Evolutionary conservation across 805 yeast species (phyloP).

Genomic region (Jamesozyma gamospora): DNA sequence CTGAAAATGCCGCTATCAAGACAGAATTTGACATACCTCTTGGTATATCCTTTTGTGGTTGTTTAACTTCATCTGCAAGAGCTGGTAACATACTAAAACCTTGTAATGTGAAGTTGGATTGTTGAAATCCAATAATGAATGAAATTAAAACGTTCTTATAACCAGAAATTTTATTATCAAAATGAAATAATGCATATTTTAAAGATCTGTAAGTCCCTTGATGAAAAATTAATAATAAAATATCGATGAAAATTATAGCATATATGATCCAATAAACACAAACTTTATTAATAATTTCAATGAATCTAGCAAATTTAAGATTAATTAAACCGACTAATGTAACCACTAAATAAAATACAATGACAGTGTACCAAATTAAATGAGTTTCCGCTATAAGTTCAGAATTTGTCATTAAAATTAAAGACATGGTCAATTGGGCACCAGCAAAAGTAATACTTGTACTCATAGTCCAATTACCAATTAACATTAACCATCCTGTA

Average conservation of each 20-base stretch:
- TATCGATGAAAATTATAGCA: slow-evolving; percentile 59
- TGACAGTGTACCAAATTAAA: slow-evolving; percentile 40
- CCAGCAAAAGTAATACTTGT: slow-evolving; percentile 68
- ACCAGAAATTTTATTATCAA: slow-evolving; percentile 65
- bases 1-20: slow-evolving; percentile 53
- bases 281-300: slow-evolving; percentile 54
- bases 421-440: slow-evolving; percentile 58
- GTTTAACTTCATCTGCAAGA: slow-evolving; percentile 70
- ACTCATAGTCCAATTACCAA: slow-evolving; percentile 74
- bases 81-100: slow-evolving; percentile 79
- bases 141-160: slow-evolving; percentile 59
- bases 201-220: slow-evolving; percentile 46
- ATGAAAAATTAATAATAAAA: slow-evolving; percentile 49
- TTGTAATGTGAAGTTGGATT: slow-evolving; percentile 67
- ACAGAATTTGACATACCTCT: slow-evolving; percentile 62
- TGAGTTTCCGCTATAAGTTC: slow-evolving; percentile 44
- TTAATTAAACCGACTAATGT: slow-evolving; percentile 54
- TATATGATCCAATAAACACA: slow-evolving; percentile 71
- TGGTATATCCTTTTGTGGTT: slow-evolving; percentile 67
- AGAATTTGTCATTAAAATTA: slow-evolving; percentile 51
- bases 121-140: slow-evolving; percentile 67
- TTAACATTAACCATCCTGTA: slow-evolving; percentile 64
- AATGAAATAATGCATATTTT: slow-evolving; percentile 49
- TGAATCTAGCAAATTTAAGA: slow-evolving; percentile 45
- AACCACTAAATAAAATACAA: slow-evolving; percentile 48